phyloP scores from a whole-genome alignment of 192 early-diverging fungal genomes.

The Mortierella antarctica region DNA sequence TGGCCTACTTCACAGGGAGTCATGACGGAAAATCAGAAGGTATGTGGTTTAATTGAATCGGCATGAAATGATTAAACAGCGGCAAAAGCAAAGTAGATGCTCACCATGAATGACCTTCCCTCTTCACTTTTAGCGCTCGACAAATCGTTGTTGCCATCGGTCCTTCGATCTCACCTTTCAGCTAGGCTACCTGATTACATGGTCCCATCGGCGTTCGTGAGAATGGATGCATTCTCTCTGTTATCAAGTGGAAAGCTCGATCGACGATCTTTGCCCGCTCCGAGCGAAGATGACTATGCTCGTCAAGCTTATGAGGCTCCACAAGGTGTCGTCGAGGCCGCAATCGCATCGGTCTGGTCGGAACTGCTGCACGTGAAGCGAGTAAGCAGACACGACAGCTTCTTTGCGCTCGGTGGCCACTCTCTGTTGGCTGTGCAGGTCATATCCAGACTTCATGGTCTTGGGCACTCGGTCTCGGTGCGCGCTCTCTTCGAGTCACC shows the following conservation, averaged over 20 bases:
- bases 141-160: too few relatives aligned
- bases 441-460: neutral
- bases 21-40: too few relatives aligned
- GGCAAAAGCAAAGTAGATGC: too few relatives aligned
- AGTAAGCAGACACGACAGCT: constrained; percentile 16
- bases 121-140: too few relatives aligned
- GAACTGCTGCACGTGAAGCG: neutral
- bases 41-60: too few relatives aligned
- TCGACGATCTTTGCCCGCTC: constrained; percentile 33
- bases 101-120: too few relatives aligned
- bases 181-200: constrained; percentile 73
- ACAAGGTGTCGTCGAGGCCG: neutral
- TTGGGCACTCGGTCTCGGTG: too few relatives aligned
- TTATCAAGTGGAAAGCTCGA: constrained; percentile 33
- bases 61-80: too few relatives aligned
- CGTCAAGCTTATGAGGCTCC: constrained; percentile 1
- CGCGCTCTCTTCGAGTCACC: too few relatives aligned
- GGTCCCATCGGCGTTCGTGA: constrained; percentile 58
- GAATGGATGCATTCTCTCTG: constrained; percentile 18
- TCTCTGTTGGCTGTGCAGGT: constrained; percentile 8
- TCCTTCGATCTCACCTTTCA: too few relatives aligned
- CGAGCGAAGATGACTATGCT: neutral
- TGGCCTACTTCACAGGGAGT: too few relatives aligned
- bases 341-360: neutral
- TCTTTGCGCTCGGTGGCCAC: constrained; percentile 32